These are phyloP conservation scores for Monosporascus sp. DNA, from an alignment of 2,329 filamentous ascomycete genomes.

Conservation along the genomic window DNA sequence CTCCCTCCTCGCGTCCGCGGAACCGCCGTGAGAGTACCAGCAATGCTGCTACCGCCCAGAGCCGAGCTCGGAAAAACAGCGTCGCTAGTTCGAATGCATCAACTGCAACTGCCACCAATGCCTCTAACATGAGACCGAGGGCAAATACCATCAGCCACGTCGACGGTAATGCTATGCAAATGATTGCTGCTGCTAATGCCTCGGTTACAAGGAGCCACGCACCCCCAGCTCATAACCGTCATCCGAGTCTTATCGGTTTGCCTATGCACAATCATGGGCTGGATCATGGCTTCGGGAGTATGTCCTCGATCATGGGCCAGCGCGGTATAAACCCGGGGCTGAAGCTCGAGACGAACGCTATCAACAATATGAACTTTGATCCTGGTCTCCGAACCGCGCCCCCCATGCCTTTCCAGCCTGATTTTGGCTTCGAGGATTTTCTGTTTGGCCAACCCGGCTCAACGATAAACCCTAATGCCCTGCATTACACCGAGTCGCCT, in stretches of 20 bases:
- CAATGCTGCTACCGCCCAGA: slow-evolving; percentile 59
- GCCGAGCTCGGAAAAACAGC: slow-evolving; percentile 87
- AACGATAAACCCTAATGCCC: slow-evolving; percentile 64
- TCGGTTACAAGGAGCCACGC: slow-evolving; percentile 41
- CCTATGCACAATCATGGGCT: slow-evolving; percentile 43
- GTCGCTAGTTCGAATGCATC: slow-evolving; percentile 54
- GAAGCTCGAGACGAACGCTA: slow-evolving; percentile 74
- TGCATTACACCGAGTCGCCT: slow-evolving; percentile 80
- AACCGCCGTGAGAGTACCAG: slow-evolving; percentile 87
- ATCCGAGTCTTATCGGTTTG: slow-evolving; percentile 68
- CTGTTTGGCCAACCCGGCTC: slow-evolving; percentile 62
- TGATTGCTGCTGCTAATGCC: slow-evolving; percentile 58
- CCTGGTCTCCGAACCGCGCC: slow-evolving; percentile 75
- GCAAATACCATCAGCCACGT: slow-evolving; percentile 97
- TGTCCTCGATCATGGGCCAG: slow-evolving; percentile 63
- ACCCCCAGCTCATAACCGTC: slow-evolving; percentile 58
- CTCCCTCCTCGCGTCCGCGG: slow-evolving; percentile 78
- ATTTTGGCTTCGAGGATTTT: slow-evolving; percentile 65
- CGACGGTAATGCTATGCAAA: slow-evolving; percentile 68
- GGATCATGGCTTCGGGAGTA: slow-evolving; percentile 64
- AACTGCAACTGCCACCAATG: slow-evolving; percentile 45
- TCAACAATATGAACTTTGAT: slow-evolving; percentile 58
- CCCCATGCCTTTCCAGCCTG: slow-evolving; percentile 51
- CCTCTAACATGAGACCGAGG: slow-evolving; percentile 69
- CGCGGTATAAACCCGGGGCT: slow-evolving; percentile 63